These are phyloP conservation scores for Yarrowia bubula DNA, from an alignment of 805 yeast genomes.

Conservation along the genomic window DNA sequence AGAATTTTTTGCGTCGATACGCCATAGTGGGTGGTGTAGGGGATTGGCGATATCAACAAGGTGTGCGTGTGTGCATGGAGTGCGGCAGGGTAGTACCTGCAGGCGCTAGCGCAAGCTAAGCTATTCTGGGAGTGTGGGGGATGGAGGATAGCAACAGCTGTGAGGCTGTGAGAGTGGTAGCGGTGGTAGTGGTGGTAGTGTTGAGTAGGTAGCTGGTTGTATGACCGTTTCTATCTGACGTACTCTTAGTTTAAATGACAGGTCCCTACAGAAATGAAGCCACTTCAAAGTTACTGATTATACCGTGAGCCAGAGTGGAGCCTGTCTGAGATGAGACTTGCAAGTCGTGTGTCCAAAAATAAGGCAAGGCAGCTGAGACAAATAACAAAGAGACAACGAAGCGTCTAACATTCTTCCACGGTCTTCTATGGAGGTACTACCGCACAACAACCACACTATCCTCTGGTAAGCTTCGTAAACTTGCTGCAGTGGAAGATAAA, in stretches of 20 bases:
- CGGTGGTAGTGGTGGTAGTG: no score
- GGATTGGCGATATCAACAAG: background rate
- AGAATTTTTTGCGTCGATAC: constrained; percentile 25
- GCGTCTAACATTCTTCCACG: background rate
- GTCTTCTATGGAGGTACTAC: background rate
- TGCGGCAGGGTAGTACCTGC: constrained; percentile 26
- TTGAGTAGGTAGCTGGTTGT: no score
- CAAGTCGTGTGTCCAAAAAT: no score
- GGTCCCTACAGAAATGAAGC: constrained; percentile 14
- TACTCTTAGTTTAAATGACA: constrained; percentile 7
- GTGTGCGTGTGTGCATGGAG: constrained; percentile 15
- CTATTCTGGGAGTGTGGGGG: constrained; percentile 10
- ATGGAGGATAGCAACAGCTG: no score
- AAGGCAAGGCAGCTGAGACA: no score
- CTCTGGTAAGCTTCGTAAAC: no score
- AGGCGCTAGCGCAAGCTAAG: constrained; percentile 26
- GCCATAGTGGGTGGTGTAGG: constrained; percentile 13
- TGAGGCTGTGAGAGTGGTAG: no score
- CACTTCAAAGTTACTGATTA: constrained; percentile 1
- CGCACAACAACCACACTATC: no score
- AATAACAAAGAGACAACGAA: no score
- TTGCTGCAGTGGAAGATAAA: background rate
- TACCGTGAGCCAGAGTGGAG: no score
- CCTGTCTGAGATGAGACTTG: background rate
- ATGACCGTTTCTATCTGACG: no score